Evolutionary conservation across 2,329 filamentous ascomycete species (phyloP).

Genomic region (Fusarium vanettenii): DNA sequence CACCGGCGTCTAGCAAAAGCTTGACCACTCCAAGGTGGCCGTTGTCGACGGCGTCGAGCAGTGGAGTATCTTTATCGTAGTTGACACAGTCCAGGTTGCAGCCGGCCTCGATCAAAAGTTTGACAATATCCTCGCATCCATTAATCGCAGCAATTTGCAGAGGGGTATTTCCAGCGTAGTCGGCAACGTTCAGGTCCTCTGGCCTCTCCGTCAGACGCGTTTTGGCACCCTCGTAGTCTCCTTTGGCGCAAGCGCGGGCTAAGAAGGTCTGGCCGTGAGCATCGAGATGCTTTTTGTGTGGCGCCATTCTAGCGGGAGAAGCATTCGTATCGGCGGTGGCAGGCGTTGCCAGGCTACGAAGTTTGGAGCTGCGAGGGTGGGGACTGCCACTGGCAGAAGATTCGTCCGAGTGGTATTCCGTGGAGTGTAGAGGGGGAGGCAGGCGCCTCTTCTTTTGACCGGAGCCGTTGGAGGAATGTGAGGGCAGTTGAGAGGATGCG

Average conservation of each 20-base stretch:
- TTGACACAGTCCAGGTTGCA: conserved; percentile 85
- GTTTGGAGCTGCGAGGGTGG: conserved; percentile 67
- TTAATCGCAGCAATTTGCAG: conserved; percentile 92
- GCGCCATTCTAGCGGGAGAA: conserved; percentile 75
- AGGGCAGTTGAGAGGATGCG: conserved; percentile 71
- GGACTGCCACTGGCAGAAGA: conserved; percentile 71
- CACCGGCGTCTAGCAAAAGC: conserved; percentile 84
- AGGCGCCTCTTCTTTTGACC: conserved; percentile 70
- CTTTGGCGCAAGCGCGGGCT: conserved; percentile 88
- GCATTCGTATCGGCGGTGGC: conserved; percentile 69
- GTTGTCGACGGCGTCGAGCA: conserved; percentile 97
- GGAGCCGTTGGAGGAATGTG: conserved; percentile 65
- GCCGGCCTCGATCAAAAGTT: conserved; percentile 84
- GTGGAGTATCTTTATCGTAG: conserved; percentile 89
- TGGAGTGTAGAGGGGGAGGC: conserved; percentile 70
- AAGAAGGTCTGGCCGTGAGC: conserved; percentile 91
- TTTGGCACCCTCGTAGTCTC: conserved; percentile 83
- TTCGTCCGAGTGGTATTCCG: conserved; percentile 76
- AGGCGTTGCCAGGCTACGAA: conserved; percentile 67
- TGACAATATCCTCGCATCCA: conserved; percentile 87
- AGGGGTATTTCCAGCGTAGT: conserved; percentile 96
- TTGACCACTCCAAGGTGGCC: conserved; percentile 90
- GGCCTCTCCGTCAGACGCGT: conserved; percentile 80
- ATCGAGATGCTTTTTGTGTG: conserved; percentile 89
- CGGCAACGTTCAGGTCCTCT: conserved; percentile 87